Base-by-base conservation (phyloP, 352 stramenopile genomes). In the Phytophthora cryptogea region DNA sequence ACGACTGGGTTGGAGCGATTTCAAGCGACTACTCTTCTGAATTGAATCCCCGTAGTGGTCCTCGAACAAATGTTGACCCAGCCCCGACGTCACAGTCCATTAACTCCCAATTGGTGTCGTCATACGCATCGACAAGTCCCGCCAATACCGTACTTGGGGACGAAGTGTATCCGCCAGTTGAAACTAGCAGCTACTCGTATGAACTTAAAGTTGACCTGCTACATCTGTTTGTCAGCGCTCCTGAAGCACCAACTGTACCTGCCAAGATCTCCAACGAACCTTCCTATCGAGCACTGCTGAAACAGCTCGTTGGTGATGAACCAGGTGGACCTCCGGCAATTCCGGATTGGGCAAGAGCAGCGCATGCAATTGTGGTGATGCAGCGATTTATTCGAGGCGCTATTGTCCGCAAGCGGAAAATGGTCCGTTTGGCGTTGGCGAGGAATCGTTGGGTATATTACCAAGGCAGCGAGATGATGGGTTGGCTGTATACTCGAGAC, bases 401-500 rank as follows among this genome's bases (percentile, higher is more conserved):
- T 8, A 80, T 90, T 23, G 80, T 91, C 26, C 78, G 85, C 11
- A 80, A 76, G 27, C 75, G 78, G 9, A 83, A 80, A 36, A 87
- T 91, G 70, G 63, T 90, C 28, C 79, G 77, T 2, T 47, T 88
- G 17, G 78, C 76, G 2, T 27, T 92, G 44, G 54, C 78, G 17
- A 76, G 72, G 54, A 81, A 72, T 60, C 74, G 77, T 9, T 94
- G 73, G 73, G 58, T 78, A 54, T 77, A 81, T 30, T 85, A 80
- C 47, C 55, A 82, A 75, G 70, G 72, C 3, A 77, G 76, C 26
- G 80, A 89, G 32, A 74, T 79, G 46, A 90, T 92, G 76, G 84
- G 88, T 2, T 96, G 88, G 88, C 56, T 96, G 28, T 96, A 88
- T 58, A 88, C 74, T 6, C 56, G 86, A 62, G 88, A 95, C 39